Percentiles rank a stretch among this genome's conserved stretches.
These are phyloP conservation scores for Volvox carteri DNA, from an alignment of 163 green algal species.

Conservation along the genomic window DNA sequence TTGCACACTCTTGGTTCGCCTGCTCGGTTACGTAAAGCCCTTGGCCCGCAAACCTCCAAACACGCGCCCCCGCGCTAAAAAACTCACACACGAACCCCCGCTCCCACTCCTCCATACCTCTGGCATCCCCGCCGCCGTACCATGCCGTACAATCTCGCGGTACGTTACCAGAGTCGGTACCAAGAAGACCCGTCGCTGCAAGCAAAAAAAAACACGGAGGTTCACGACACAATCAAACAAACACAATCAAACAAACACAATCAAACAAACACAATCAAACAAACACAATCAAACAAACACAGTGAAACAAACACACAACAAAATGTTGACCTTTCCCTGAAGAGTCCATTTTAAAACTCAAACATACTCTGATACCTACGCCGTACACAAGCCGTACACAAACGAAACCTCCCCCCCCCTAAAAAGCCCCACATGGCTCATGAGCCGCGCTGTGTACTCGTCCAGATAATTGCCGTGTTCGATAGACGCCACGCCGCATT, in stretches of 20 bases:
- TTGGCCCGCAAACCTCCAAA: too few relatives aligned
- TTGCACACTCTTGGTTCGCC: too few relatives aligned
- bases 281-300: too few relatives aligned
- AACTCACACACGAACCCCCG: too few relatives aligned
- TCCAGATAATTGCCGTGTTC: conserved; percentile 85
- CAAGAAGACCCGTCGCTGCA: conserved; percentile 60
- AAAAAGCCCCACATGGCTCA: conserved; percentile 59
- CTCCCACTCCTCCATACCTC: not conserved
- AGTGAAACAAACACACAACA: too few relatives aligned
- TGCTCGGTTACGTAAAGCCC: too few relatives aligned
- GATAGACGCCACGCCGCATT: conserved; percentile 72
- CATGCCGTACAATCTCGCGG: conserved; percentile 61
- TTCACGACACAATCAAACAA: too few relatives aligned
- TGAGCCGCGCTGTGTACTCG: conserved; percentile 54
- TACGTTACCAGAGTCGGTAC: conserved; percentile 82
- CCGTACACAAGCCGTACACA: not conserved
- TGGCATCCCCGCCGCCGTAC: conserved; percentile 69
- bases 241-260: not conserved
- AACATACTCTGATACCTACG: too few relatives aligned
- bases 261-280: not conserved
- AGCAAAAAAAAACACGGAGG: not conserved
- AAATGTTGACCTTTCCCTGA: too few relatives aligned
- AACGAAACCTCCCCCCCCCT: too few relatives aligned
- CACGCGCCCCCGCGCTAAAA: too few relatives aligned
- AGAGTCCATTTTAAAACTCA: too few relatives aligned